Base-by-base conservation (phyloP, 1,284 basidiomycete genomes). In the Ustilago loliicola region DNA sequence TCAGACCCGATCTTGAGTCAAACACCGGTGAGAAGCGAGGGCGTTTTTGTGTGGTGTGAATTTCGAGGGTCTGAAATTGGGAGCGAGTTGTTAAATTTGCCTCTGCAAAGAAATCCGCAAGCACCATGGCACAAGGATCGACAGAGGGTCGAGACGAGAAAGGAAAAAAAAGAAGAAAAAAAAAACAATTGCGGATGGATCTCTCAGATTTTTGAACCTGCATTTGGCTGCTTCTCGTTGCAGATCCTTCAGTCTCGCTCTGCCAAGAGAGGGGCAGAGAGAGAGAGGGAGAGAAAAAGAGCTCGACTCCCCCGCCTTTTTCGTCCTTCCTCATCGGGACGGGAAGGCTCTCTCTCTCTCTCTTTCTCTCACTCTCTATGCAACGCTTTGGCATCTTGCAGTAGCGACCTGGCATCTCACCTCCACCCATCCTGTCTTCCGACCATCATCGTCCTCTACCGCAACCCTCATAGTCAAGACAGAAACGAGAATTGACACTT, bases 281-380 rank as follows among this genome's bases (percentile, higher is more conserved):
- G 15, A 10, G 36, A 11, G 36, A 11, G 13, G 17, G 36, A 38
- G 32, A 34, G 38, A 40, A 40, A 40, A 40, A 19, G 15, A 40
- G 38, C 38, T 48, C 45, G 8, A 6, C 25, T 50, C 48, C 48
- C 48, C 48, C 48, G 48, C 27, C 48, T 50, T 29, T 50, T 50
- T 50, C n/a, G 17, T 29, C n/a, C 21, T 21, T 45, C n/a, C 42
- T 21, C n/a, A 9, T 21, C 7, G 42, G 42, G 42, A 23, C 42
- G 15, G 38, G 38, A n/a, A 15, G 15, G 38, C 38, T 40, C 17
- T 40, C 38, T 15, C 38, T 40, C 38, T 40, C 38, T n/a, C n/a
- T n/a, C n/a, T n/a, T n/a, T n/a, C n/a, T n/a, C n/a, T n/a, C n/a
- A n/a, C n/a, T n/a, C 1, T 13, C 19, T 19, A 23, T 45, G 19